Evolutionary conservation across 176 grass and related monocot species (phyloP), one percentile per base, ranked within the genome.

Genomic region (Eleusine coracana): DNA sequence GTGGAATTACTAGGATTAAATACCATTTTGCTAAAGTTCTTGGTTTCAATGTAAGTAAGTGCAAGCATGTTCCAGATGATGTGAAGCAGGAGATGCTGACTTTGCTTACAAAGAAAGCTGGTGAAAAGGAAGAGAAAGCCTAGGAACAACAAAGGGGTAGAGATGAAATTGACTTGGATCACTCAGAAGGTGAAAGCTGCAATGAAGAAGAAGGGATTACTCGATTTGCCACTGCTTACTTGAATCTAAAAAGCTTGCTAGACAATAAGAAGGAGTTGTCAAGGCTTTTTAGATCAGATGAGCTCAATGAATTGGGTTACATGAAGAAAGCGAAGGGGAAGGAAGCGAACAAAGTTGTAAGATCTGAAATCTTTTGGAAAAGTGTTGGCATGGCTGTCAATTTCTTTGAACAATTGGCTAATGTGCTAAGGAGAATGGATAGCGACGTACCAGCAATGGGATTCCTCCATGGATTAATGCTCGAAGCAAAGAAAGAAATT

Each of bases 401-500:
- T 23, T 59, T 59, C 55, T 59, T 59, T 23, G 55, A 59, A 21
- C 58, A 50, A 37, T 62, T 56, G n/a, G 18, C 27, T 77, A 20
- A n/a, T 14, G 74, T 77, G 11, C 27, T 62, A 0, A 40, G 36
- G 4, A 34, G 48, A 23, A 77, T 63, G 37, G 55, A 77, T 9
- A 56, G 36, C 40, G 31, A 77, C 39, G 5, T 56, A 14, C 42
- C 34, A 6, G 75, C 62, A 42, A 61, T 61, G 76, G 76, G 55
- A 37, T 71, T 82, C 12, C 34, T 82, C 0, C 45, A 27, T 51
- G 62, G 60, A 36, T 45, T 23, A 4, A 66, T 80, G 77, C 28
- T 68, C 31, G 27, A 80, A n/a, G 63, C 38, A 40, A 82, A 82
- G 27, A 82, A 71, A 71, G 64, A 82, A 82, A 54, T 71, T 71